A percentile compares a stretch with the other conserved stretches of the same genome.
Evolutionary conservation across 306 rosid species (phyloP).

Genomic region (Cicer yamashitae): DNA sequence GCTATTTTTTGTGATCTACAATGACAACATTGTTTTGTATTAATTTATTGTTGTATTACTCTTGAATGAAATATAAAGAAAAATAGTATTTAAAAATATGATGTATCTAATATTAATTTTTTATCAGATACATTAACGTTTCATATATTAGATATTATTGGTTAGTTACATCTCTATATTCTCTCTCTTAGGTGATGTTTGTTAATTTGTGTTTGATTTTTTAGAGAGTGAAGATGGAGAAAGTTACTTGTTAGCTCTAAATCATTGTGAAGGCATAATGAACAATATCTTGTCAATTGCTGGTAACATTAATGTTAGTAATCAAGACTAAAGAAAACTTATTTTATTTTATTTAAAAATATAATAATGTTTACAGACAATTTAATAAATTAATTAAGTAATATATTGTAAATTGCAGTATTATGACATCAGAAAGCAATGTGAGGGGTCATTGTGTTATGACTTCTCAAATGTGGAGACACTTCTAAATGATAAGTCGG

Average conservation of each 20-base stretch:
- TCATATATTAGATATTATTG: too few species aligned
- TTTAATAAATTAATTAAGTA: not conserved
- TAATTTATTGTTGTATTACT: too few species aligned
- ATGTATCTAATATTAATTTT: too few species aligned
- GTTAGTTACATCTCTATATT: too few species aligned
- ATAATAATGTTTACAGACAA: too few species aligned
- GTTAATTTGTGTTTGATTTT: not conserved
- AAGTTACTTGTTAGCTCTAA: constrained; percentile 50
- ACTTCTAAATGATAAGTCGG: constrained; percentile 56
- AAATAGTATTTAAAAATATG: too few species aligned
- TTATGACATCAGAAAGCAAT: constrained; percentile 82
- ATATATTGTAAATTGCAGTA: constrained; percentile 54
- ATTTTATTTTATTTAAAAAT: not conserved
- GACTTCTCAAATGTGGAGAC: constrained; percentile 79
- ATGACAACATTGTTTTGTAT: too few species aligned
- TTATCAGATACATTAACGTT: too few species aligned
- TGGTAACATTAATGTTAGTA: constrained; percentile 66
- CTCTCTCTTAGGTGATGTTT: too few species aligned
- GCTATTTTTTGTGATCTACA: too few species aligned
- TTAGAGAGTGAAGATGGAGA: constrained; percentile 67
- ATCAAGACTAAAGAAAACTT: not conserved
- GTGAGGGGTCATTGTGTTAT: constrained; percentile 72
- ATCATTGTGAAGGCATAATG: constrained; percentile 55
- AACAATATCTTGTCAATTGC: constrained; percentile 43
- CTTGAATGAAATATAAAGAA: too few species aligned